These are phyloP conservation scores for Pythium oligandrum DNA, from an alignment of 352 stramenopile species.

Conservation along the genomic window DNA sequence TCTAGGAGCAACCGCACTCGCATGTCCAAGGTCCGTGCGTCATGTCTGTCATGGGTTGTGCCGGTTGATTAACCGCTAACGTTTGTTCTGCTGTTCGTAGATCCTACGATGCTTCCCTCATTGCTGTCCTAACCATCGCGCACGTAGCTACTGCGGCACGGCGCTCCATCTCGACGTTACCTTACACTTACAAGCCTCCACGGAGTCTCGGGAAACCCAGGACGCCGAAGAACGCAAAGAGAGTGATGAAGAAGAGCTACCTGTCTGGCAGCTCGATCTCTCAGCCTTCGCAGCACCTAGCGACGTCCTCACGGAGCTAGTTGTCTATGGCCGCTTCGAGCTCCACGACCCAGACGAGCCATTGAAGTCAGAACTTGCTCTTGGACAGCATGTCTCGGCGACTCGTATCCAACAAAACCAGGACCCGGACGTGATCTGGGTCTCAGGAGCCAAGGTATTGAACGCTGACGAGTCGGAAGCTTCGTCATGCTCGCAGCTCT, in stretches of 20 bases:
- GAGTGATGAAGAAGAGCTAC: not conserved
- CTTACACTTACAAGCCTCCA: not conserved
- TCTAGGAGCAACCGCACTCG: constrained; percentile 33
- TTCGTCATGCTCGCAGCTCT: constrained; percentile 8
- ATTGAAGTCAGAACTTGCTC: constrained; percentile 7
- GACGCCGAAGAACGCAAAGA: not conserved
- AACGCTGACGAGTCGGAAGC: not conserved
- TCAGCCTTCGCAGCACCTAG: constrained; percentile 6
- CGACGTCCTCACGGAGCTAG: constrained; percentile 6
- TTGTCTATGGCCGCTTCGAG: constrained; percentile 36
- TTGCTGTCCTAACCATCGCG: constrained; percentile 41
- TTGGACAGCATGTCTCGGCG: constrained; percentile 16
- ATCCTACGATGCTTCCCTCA: constrained; percentile 57
- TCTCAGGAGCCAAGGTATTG: constrained; percentile 4
- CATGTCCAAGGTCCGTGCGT: constrained; percentile 32
- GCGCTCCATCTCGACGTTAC: constrained; percentile 28
- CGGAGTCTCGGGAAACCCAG: not conserved
- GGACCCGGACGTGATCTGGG: constrained; percentile 17
- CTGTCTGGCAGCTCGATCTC: not conserved
- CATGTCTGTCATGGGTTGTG: not conserved
- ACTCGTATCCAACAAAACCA: constrained; percentile 13
- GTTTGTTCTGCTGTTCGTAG: constrained; percentile 13
- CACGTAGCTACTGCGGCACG: constrained; percentile 45
- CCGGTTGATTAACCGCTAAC: not conserved
- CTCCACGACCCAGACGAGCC: constrained; percentile 19